Evolutionary conservation across 495 filamentous ascomycete species (phyloP).

Genomic region (Penicillium daleae): DNA sequence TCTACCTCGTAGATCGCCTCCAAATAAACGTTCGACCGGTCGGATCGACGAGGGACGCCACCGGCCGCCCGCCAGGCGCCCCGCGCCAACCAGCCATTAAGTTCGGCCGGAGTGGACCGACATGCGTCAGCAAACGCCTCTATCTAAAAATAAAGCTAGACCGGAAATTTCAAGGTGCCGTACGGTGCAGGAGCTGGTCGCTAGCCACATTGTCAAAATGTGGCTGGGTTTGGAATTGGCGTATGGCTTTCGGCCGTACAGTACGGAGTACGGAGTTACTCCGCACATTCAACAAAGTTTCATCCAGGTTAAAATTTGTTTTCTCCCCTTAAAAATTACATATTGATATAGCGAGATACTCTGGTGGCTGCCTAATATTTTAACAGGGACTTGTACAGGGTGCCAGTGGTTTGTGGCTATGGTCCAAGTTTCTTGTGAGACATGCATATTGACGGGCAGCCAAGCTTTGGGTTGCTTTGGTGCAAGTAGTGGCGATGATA

Average conservation of each 20-base stretch:
- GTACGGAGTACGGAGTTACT: too few species aligned
- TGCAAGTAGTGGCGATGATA: background rate
- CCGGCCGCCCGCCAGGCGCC: conserved; percentile 2
- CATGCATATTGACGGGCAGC: background rate
- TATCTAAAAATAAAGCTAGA: conserved; percentile 25
- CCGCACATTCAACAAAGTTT: too few species aligned
- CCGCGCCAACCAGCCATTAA: background rate
- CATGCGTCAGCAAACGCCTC: conserved; percentile 26
- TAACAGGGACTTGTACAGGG: background rate
- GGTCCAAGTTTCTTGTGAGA: background rate
- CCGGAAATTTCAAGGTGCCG: too few species aligned
- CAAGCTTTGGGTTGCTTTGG: background rate
- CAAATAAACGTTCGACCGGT: background rate
- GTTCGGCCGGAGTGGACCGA: conserved; percentile 20
- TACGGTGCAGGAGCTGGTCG: background rate
- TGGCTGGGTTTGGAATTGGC: background rate
- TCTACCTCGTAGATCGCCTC: background rate
- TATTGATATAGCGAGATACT: too few species aligned
- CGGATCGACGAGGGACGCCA: conserved; percentile 10
- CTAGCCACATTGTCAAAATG: background rate
- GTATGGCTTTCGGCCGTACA: too few species aligned
- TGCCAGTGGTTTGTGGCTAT: background rate
- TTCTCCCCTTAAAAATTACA: too few species aligned
- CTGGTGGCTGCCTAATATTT: background rate
- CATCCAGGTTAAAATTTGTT: too few species aligned